Percentiles rank a stretch among this genome's conserved stretches.
phyloP scores from a whole-genome alignment of 1,284 basidiomycete species.

The Ganoderma meredithae region DNA sequence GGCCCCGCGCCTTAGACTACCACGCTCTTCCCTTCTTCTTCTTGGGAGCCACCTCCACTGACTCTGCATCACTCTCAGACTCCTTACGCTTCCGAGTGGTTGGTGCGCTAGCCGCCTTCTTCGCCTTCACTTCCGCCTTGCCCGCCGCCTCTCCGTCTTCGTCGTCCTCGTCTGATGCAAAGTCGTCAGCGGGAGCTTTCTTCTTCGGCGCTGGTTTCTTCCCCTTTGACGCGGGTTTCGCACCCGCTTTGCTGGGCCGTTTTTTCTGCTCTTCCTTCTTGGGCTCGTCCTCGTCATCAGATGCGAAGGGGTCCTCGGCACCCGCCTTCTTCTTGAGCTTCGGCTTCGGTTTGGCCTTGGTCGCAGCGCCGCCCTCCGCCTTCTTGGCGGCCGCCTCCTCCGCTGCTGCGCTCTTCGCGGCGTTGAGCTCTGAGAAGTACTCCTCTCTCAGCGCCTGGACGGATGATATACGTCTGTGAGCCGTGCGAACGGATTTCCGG shows the following conservation, averaged over 20 bases:
- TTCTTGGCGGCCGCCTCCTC: slow-evolving; percentile 37
- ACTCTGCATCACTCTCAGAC: slow-evolving; percentile 34
- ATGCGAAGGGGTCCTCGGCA: slow-evolving; percentile 54
- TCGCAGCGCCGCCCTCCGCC: slow-evolving; percentile 15
- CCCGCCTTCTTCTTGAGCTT: slow-evolving; percentile 54
- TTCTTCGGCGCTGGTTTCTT: slow-evolving; percentile 31
- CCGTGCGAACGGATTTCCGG: not conserved
- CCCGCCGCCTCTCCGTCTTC: slow-evolving; percentile 29
- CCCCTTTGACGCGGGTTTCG: slow-evolving; percentile 37
- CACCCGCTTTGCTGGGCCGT: slow-evolving; percentile 27
- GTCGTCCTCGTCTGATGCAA: slow-evolving; percentile 35
- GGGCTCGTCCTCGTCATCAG: slow-evolving; percentile 53
- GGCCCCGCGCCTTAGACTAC: not conserved
- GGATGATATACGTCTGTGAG: slow-evolving; percentile 2
- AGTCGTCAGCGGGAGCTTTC: slow-evolving; percentile 25
- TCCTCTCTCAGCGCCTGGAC: slow-evolving; percentile 64
- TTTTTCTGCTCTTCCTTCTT: slow-evolving; percentile 36
- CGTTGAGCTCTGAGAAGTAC: slow-evolving; percentile 54
- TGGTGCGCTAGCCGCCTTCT: slow-evolving; percentile 19
- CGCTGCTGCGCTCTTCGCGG: slow-evolving; percentile 38
- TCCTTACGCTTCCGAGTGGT: slow-evolving; percentile 25
- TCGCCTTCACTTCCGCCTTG: slow-evolving; percentile 30
- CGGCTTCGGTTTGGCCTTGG: slow-evolving; percentile 49
- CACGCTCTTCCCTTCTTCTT: slow-evolving; percentile 30
- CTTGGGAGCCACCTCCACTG: slow-evolving; percentile 41